Base-by-base conservation (phyloP, 2,329 filamentous ascomycete genomes). In the Calonectria pauciramosa region DNA sequence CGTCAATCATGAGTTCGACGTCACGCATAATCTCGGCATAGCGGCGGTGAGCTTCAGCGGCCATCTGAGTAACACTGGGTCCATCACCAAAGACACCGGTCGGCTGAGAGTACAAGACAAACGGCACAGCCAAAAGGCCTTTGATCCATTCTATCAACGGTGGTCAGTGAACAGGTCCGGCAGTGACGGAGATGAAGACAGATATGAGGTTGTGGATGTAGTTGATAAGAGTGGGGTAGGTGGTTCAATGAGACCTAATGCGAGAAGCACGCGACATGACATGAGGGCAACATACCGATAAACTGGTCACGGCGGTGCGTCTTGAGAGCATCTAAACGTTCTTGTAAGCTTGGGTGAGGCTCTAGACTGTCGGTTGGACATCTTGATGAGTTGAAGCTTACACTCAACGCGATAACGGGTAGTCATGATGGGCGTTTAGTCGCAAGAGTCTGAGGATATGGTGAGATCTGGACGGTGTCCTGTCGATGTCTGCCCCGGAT, bases 1-100 rank as follows among this genome's bases (percentile, higher is more conserved):
- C 96, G 78, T 96, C 93, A 80, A 99, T 94, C 86, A 99, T 94
- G 71, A 91, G 89, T 85, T 99, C 97, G 2, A 99, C 95, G 85
- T 99, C 97, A 75, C 93, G 91, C 91, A 99, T 95, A 81, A 99
- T 98, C 85, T 99, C 96, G 63, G 95, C 94, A 86, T 99, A 99
- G 76, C 97, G 93, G 71, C 94, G 90, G 82, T 97, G 95, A 32
- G 96, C 95, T 82, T 95, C 93, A 72, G 92, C 91, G 6, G 95
- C 94, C 88, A 96, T 96, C 72, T 93, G 90, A 56, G 90, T 87
- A 66, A 96, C 90, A 70, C 89, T 90, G 70, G 90, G 88, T 75
- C 91, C 91, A 79, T 92, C 90, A 77, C 96, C 93, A 81, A 96
- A 96, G 52, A 96, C 92, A 26, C 95, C 95, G 1, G 95, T 97